phyloP scores from a whole-genome alignment of 441 rosid species.

The Pelargonium myrrhifolium region DNA sequence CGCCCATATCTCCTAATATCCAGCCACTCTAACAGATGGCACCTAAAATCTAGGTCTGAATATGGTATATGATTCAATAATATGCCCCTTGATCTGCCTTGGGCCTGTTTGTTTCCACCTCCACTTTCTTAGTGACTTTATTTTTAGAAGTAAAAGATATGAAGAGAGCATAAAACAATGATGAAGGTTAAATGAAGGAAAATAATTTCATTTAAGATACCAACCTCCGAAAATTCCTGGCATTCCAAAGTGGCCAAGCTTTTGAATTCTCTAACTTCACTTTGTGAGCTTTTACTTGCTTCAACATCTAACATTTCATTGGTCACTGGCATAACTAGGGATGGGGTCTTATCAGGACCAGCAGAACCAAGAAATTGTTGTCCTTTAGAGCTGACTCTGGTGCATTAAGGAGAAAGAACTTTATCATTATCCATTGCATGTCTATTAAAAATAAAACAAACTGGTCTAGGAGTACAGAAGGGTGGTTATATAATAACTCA shows the following conservation, averaged over 20 bases:
- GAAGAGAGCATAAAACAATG: background rate
- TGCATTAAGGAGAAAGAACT: constrained; percentile 14
- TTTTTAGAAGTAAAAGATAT: too few relatives aligned
- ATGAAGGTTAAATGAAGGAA: background rate
- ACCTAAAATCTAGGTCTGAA: too few relatives aligned
- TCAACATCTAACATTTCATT: constrained; percentile 32
- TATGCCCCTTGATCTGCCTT: too few relatives aligned
- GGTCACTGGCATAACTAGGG: constrained; percentile 30
- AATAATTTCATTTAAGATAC: constrained; percentile 8
- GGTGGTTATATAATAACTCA: background rate
- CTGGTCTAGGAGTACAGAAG: background rate
- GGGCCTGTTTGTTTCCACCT: too few relatives aligned
- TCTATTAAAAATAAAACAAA: background rate
- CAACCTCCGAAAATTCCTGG: constrained; percentile 39
- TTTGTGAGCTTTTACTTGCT: constrained; percentile 21
- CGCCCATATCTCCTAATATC: too few relatives aligned
- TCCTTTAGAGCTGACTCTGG: constrained; percentile 34
- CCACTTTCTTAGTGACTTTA: too few relatives aligned
- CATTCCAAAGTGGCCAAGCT: constrained; percentile 19
- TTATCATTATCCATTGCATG: background rate
- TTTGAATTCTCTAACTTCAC: constrained; percentile 25
- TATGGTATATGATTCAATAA: too few relatives aligned
- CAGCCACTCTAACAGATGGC: too few relatives aligned
- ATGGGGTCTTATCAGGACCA: constrained; percentile 36
- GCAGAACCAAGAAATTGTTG: constrained; percentile 34